A percentile compares a stretch with the other conserved stretches of the same genome.
Evolutionary conservation across 2,329 filamentous ascomycete species (phyloP).

Genomic region (Hawksworthiomyces lignivorus): DNA sequence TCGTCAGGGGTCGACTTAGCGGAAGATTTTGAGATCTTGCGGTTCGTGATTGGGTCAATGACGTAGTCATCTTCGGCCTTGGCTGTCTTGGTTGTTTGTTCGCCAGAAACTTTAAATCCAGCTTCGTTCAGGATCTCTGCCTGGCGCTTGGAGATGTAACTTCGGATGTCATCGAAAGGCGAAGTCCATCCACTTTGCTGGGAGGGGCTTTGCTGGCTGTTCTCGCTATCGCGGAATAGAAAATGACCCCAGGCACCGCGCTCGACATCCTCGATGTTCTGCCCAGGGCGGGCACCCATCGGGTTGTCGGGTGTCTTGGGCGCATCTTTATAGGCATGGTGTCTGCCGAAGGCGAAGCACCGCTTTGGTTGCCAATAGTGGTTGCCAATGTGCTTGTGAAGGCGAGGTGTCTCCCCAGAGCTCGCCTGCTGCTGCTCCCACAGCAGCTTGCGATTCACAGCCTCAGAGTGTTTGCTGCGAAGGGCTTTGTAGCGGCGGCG

Average conservation of each 20-base stretch:
- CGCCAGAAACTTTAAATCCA: constrained; percentile 13
- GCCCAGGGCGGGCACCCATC: constrained; percentile 29
- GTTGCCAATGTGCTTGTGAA: constrained; percentile 34
- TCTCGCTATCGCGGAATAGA: constrained; percentile 25
- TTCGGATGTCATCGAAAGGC: constrained; percentile 26
- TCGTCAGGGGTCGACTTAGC: constrained; percentile 15
- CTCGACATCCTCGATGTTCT: constrained; percentile 37
- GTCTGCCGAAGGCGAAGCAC: constrained; percentile 14
- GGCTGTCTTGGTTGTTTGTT: not conserved
- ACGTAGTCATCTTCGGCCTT: constrained; percentile 26
- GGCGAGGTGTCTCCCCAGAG: constrained; percentile 25
- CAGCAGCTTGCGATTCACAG: constrained; percentile 33
- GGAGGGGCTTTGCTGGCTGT: constrained; percentile 6
- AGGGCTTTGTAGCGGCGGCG: constrained; percentile 35
- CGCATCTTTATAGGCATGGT: constrained; percentile 23
- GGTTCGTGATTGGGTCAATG: constrained; percentile 55
- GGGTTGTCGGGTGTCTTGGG: constrained; percentile 29
- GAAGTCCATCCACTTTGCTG: constrained; percentile 24
- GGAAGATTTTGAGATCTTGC: constrained; percentile 32
- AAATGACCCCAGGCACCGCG: constrained; percentile 36
- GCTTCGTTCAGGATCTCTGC: constrained; percentile 11
- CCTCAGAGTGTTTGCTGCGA: constrained; percentile 39
- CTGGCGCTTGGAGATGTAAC: constrained; percentile 21
- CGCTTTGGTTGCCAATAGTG: constrained; percentile 29
- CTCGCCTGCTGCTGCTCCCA: constrained; percentile 37